Evolutionary conservation across 768 basidiomycete genomes (phyloP).

Genomic region (Panaeolus cyanescens): DNA sequence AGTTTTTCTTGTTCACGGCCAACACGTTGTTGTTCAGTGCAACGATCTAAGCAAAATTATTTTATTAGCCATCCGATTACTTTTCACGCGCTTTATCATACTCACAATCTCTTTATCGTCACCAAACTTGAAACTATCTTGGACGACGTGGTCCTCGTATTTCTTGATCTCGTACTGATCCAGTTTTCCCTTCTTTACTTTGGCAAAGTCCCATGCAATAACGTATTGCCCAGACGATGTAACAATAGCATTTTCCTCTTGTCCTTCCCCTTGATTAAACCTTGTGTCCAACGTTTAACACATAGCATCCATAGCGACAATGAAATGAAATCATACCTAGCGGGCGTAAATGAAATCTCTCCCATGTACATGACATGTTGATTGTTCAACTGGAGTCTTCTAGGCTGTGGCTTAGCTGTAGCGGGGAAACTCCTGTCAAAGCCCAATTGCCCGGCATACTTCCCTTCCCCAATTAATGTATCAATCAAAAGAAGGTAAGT

Average conservation of each 20-base stretch:
- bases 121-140: slow-evolving; percentile 97
- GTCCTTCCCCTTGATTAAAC: slow-evolving; percentile 89
- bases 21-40: slow-evolving; percentile 94
- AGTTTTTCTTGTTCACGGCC: slow-evolving; percentile 90
- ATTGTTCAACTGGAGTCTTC: slow-evolving; percentile 80
- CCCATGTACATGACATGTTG: slow-evolving; percentile 97
- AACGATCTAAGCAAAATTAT: slow-evolving; percentile 67
- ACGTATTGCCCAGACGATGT: slow-evolving; percentile 93
- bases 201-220: slow-evolving; percentile 96
- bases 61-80: slow-evolving; percentile 5
- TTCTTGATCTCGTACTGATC: slow-evolving; percentile 97
- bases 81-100: slow-evolving; percentile 13
- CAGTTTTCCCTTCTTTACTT: slow-evolving; percentile 89
- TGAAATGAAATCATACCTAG: slow-evolving; percentile 57
- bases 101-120: slow-evolving; percentile 95
- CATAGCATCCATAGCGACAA: slow-evolving; percentile 5
- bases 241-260: slow-evolving; percentile 93
- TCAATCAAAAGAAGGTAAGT: slow-evolving; percentile 94
- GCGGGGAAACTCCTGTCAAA: slow-evolving; percentile 98
- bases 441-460: slow-evolving; percentile 78
- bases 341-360: slow-evolving; percentile 86
- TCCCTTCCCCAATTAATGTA: slow-evolving; percentile 90
- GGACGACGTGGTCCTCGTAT: slow-evolving; percentile 92
- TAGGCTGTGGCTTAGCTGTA: slow-evolving; percentile 88
- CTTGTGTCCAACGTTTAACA: slow-evolving; percentile 38